Percentiles rank a stretch among this genome's conserved stretches.
These are phyloP conservation scores for Hymenoscyphus scutula DNA, from an alignment of 2,329 filamentous ascomycete species.

Conservation along the genomic window DNA sequence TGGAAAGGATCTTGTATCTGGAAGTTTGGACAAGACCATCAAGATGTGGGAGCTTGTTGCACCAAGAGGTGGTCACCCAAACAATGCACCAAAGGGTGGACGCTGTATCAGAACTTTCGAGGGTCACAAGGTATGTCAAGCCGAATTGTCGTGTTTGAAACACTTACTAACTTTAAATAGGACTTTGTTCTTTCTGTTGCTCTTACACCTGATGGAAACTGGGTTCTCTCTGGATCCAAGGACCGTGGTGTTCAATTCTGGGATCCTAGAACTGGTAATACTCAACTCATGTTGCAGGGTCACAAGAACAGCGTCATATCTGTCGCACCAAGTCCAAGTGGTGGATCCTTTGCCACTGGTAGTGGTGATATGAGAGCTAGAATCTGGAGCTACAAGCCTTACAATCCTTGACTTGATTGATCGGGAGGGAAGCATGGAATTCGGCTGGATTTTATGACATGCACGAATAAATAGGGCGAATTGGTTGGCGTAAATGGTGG, in stretches of 20 bases:
- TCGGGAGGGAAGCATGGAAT: background rate
- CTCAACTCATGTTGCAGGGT: slow-evolving; percentile 96
- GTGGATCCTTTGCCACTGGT: slow-evolving; percentile 88
- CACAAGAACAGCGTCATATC: slow-evolving; percentile 99
- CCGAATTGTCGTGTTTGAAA: background rate
- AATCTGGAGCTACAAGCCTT: slow-evolving; percentile 80
- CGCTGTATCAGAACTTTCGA: slow-evolving; percentile 97
- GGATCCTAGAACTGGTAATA: slow-evolving; percentile 90
- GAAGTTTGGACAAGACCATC: slow-evolving; percentile 95
- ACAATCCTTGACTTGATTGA: slow-evolving; percentile 6
- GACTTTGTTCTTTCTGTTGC: slow-evolving; percentile 97
- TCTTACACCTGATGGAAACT: slow-evolving; percentile 87
- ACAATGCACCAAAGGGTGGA: slow-evolving; percentile 73
- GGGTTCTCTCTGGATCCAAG: slow-evolving; percentile 97
- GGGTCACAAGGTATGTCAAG: slow-evolving; percentile 74
- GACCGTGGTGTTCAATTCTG: slow-evolving; percentile 98
- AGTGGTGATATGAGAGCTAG: slow-evolving; percentile 96
- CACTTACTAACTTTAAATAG: slow-evolving; percentile 43
- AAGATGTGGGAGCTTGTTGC: slow-evolving; percentile 96
- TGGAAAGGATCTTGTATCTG: slow-evolving; percentile 88
- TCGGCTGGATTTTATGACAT: slow-evolving; percentile 8
- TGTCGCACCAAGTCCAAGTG: slow-evolving; percentile 83
- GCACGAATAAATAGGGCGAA: slow-evolving; percentile 10
- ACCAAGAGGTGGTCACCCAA: slow-evolving; percentile 63
- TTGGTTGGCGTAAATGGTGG: slow-evolving; percentile 10